These are phyloP conservation scores for Candida parachauliodes DNA, from an alignment of 805 yeast species.

Conservation along the genomic window DNA sequence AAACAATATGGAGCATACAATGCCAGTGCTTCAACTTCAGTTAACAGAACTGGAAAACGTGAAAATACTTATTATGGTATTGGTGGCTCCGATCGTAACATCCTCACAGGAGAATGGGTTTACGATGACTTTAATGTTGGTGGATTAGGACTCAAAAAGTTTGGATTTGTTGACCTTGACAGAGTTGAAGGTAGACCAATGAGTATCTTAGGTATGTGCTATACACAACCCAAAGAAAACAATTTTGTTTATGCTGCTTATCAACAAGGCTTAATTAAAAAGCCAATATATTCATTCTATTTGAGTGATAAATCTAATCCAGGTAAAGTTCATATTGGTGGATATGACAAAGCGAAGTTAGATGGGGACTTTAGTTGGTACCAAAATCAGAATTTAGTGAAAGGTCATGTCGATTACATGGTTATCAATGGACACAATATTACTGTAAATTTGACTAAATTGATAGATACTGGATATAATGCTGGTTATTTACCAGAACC, in stretches of 20 bases:
- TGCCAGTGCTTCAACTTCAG: neutral
- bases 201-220: slow-evolving; percentile 16
- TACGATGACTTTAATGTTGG: slow-evolving; percentile 17
- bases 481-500: neutral
- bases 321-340: slow-evolving; percentile 4
- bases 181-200: slow-evolving; percentile 8
- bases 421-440: slow-evolving; percentile 3
- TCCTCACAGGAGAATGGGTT: slow-evolving; percentile 12
- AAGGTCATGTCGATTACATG: slow-evolving; percentile 1
- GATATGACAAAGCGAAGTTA: slow-evolving; percentile 1
- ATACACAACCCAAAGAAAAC: neutral
- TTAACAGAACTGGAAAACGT: neutral
- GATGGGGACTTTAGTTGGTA: slow-evolving; percentile 1
- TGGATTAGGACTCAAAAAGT: neutral
- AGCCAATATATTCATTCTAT: slow-evolving; percentile 1
- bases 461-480: slow-evolving; percentile 3
- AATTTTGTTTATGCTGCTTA: neutral
- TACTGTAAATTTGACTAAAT: neutral
- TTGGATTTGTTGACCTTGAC: neutral
- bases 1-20: neutral
- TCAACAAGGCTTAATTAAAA: slow-evolving; percentile 2
- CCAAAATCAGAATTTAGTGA: neutral
- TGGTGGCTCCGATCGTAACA: neutral
- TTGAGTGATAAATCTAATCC: neutral
- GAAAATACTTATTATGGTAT: neutral